These are phyloP conservation scores for Leccinum subgranulosum DNA, from an alignment of 768 basidiomycete genomes.

Conservation along the genomic window DNA sequence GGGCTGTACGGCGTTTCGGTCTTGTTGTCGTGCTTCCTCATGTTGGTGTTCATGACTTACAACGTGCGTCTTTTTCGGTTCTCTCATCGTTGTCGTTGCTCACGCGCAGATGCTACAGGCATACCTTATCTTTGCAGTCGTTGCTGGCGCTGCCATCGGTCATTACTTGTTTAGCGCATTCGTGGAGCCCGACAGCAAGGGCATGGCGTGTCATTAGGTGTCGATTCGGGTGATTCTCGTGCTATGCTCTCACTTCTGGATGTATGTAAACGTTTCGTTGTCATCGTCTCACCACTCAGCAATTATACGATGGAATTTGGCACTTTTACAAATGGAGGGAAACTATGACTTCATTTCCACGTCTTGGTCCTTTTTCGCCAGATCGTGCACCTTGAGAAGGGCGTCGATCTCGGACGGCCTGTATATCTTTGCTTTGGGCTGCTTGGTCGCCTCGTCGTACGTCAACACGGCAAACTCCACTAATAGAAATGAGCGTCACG, in stretches of 20 bases:
- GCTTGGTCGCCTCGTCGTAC: slow-evolving; percentile 69
- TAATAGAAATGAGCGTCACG: slow-evolving; percentile 28
- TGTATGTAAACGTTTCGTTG: background rate
- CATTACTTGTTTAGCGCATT: slow-evolving; percentile 73
- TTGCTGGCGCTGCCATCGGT: slow-evolving; percentile 78
- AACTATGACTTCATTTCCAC: slow-evolving; percentile 63
- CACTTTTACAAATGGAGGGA: background rate
- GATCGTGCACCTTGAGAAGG: slow-evolving; percentile 69
- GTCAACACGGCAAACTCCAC: slow-evolving; percentile 97
- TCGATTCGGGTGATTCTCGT: background rate
- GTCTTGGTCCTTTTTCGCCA: slow-evolving; percentile 88
- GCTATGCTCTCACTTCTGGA: background rate
- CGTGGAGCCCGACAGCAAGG: slow-evolving; percentile 66
- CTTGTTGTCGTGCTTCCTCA: slow-evolving; percentile 84
- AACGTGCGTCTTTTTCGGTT: slow-evolving; percentile 54
- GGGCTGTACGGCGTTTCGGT: slow-evolving; percentile 71
- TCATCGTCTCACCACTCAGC: background rate
- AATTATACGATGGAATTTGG: background rate
- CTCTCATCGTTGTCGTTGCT: background rate
- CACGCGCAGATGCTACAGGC: slow-evolving; percentile 46
- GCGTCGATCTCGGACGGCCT: slow-evolving; percentile 85
- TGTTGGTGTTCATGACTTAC: slow-evolving; percentile 97
- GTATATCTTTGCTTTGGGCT: slow-evolving; percentile 90
- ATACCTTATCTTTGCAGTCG: slow-evolving; percentile 80
- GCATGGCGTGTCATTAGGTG: slow-evolving; percentile 75